These are phyloP conservation scores for Fusarium sp. DNA, from an alignment of 2,329 filamentous ascomycete genomes.

Conservation along the genomic window DNA sequence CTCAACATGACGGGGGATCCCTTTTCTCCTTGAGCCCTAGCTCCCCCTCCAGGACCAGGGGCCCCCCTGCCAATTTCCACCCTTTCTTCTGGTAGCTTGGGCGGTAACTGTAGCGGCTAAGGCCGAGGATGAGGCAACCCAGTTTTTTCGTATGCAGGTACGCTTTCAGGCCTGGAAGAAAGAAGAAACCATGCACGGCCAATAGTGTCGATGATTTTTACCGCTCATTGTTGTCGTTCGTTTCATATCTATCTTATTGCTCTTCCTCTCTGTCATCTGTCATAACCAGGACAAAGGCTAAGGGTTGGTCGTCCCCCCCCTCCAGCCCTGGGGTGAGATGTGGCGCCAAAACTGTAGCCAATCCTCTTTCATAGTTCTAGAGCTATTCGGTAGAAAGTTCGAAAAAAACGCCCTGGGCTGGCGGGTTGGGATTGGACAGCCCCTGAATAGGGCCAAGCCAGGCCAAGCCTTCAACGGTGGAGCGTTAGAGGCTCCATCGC, in stretches of 20 bases:
- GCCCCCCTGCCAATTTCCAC: constrained; percentile 12
- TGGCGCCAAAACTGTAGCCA: constrained; percentile 31
- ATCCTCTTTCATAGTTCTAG: constrained; percentile 40
- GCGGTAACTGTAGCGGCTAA: constrained; percentile 20
- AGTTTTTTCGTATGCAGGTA: constrained; percentile 32
- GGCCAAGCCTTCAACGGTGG: constrained; percentile 6
- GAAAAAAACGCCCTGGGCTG: constrained; percentile 5
- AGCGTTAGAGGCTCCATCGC: constrained; percentile 23
- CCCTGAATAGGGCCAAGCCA: constrained; percentile 23
- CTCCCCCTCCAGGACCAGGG: not conserved
- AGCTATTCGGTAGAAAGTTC: constrained; percentile 7
- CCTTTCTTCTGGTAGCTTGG: constrained; percentile 9
- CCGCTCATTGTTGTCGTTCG: constrained; percentile 3
- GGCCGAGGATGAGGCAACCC: constrained; percentile 6
- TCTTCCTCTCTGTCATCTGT: not conserved
- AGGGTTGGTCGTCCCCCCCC: not conserved
- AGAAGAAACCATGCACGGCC: not conserved
- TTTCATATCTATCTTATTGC: constrained; percentile 21
- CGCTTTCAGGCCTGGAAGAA: not conserved
- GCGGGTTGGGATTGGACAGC: constrained; percentile 16
- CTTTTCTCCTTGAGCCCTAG: not conserved
- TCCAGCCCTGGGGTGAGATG: not conserved
- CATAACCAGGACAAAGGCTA: not conserved
- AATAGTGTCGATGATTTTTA: not conserved
- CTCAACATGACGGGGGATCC: not conserved